These are phyloP conservation scores for Bacterosira constricta DNA, from an alignment of 108 stramenopile genomes.

Conservation along the genomic window DNA sequence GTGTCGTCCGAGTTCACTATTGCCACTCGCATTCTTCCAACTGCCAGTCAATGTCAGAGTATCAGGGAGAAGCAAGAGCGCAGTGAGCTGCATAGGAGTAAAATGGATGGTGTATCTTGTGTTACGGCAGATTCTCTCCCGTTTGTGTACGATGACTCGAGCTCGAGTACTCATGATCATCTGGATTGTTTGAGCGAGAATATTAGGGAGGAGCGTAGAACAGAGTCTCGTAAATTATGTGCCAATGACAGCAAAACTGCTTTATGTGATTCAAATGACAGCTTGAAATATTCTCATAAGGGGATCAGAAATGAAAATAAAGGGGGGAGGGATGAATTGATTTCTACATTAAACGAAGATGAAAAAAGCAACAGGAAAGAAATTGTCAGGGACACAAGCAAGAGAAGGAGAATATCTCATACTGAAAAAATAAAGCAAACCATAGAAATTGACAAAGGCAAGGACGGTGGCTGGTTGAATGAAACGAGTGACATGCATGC, in stretches of 20 bases:
- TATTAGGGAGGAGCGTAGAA: background rate
- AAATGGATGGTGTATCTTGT: background rate
- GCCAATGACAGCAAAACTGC: background rate
- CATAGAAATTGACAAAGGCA: too few species aligned
- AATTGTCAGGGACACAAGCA: too few species aligned
- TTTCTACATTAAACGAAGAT: background rate
- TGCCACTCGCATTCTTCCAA: background rate
- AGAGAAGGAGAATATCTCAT: too few species aligned
- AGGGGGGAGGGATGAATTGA: background rate
- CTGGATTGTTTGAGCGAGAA: background rate
- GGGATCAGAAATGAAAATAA: background rate
- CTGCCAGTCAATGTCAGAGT: background rate
- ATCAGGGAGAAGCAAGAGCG: slow-evolving; percentile 8
- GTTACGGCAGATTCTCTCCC: slow-evolving; percentile 15
- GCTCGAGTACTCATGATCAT: background rate
- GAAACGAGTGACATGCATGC: too few species aligned
- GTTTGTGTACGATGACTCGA: slow-evolving; percentile 4
- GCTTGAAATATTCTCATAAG: background rate
- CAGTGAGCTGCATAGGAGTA: background rate
- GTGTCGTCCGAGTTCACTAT: background rate
- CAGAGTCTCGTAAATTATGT: background rate
- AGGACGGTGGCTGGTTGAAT: too few species aligned
- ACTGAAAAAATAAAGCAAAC: too few species aligned
- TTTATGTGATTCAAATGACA: background rate
- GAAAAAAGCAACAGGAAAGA: too few species aligned